Conservation (phyloP, 768 basidiomycete species). For the Cystobasidium tubakii region DNA sequence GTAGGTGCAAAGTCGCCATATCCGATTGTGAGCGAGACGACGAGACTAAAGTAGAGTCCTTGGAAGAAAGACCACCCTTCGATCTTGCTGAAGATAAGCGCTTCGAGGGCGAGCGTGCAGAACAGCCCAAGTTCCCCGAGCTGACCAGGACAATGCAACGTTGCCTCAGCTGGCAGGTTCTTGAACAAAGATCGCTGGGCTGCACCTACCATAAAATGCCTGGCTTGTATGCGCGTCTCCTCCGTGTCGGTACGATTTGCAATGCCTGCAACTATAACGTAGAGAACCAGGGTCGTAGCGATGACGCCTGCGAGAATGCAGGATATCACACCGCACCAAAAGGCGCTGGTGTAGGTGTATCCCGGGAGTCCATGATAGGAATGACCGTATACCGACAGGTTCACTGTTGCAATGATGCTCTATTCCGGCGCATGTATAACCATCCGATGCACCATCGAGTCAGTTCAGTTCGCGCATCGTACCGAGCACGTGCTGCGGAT, state of each 20-base stretch:
- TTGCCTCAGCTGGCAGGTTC: background rate
- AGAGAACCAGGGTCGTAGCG: slow-evolving; percentile 34
- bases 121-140: slow-evolving; percentile 42
- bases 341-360: slow-evolving; percentile 40
- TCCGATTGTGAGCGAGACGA: slow-evolving; percentile 37
- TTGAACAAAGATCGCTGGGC: background rate
- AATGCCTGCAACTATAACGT: slow-evolving; percentile 42
- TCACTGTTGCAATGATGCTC: slow-evolving; percentile 45
- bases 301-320: slow-evolving; percentile 27
- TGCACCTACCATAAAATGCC: slow-evolving; percentile 14
- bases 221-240: slow-evolving; percentile 25
- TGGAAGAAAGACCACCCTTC: slow-evolving; percentile 49
- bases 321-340: slow-evolving; percentile 40
- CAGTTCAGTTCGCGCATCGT: too few relatives aligned
- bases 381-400: slow-evolving; percentile 44
- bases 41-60: slow-evolving; percentile 45
- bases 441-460: too few relatives aligned
- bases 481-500: too few relatives aligned
- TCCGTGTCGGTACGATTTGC: background rate
- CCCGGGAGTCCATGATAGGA: background rate
- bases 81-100: slow-evolving; percentile 48
- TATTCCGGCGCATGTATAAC: slow-evolving; percentile 32
- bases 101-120: slow-evolving; percentile 46
- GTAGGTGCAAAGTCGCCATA: slow-evolving; percentile 36
- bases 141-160: slow-evolving; percentile 16